Conservation (phyloP, 2,329 filamentous ascomycete species). For the Curvularia lunata region DNA sequence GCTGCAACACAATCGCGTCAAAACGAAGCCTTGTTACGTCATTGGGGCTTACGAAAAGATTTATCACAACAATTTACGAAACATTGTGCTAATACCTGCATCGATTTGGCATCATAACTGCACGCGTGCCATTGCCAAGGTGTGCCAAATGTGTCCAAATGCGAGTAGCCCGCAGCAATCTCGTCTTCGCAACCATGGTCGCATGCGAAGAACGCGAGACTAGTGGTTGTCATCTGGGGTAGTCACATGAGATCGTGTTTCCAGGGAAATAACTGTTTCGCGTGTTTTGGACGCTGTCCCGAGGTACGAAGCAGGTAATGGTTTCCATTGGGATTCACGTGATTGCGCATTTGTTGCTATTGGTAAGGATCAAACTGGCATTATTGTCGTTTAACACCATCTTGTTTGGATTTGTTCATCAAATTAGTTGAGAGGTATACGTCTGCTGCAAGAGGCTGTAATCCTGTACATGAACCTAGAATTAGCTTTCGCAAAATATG, state of each 20-base stretch:
- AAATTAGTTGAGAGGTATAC: not conserved
- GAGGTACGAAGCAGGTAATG: not conserved
- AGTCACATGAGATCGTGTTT: not conserved
- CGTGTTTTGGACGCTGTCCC: not conserved
- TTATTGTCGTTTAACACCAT: not conserved
- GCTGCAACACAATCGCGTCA: conserved; percentile 11
- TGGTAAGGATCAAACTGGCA: not conserved
- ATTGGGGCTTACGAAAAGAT: not conserved
- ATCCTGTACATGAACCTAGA: not conserved
- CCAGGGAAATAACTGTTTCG: not conserved
- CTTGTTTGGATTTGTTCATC: not conserved
- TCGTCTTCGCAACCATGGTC: not conserved
- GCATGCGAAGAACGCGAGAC: not conserved
- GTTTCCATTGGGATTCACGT: not conserved
- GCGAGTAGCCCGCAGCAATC: not conserved
- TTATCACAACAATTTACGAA: not conserved
- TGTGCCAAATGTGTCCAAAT: not conserved
- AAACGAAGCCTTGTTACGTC: conserved; percentile 12
- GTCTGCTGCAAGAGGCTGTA: not conserved
- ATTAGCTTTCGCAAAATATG: not conserved
- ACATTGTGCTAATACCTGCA: not conserved
- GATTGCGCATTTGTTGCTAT: not conserved
- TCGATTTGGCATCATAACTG: not conserved
- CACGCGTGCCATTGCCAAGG: not conserved
- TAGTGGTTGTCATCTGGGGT: not conserved